Evolutionary conservation across 768 basidiomycete species (phyloP).

Genomic region (Lactarius akahatsu): DNA sequence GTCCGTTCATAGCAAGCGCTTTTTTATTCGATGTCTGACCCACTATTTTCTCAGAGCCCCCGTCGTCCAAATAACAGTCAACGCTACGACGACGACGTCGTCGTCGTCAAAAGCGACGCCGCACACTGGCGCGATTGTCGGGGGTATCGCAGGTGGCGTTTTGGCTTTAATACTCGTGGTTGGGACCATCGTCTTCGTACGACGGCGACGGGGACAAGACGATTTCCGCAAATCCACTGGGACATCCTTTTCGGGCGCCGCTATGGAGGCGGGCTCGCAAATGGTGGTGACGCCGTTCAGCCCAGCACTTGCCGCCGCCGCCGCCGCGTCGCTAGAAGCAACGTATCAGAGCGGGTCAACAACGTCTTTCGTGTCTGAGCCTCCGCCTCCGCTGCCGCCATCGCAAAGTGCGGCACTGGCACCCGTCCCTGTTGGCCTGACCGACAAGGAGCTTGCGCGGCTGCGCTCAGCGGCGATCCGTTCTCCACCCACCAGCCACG

Average conservation of each 20-base stretch:
- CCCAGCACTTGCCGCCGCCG: too few species aligned
- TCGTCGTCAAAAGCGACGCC: too few species aligned
- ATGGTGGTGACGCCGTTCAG: not conserved
- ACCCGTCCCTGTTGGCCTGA: too few species aligned
- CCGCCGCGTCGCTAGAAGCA: too few species aligned
- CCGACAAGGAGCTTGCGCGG: too few species aligned
- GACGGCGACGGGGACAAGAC: not conserved
- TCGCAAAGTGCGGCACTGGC: too few species aligned
- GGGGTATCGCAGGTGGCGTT: not conserved
- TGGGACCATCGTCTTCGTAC: not conserved
- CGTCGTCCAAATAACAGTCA: not conserved
- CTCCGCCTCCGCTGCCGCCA: too few species aligned
- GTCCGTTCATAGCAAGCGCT: not conserved
- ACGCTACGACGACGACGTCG: not conserved
- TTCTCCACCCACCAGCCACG: too few species aligned
- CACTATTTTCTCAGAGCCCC: not conserved
- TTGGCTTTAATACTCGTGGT: not conserved
- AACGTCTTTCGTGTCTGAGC: too few species aligned
- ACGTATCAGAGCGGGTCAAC: too few species aligned
- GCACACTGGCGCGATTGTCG: not conserved
- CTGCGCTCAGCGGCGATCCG: too few species aligned
- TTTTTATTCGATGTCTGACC: not conserved
- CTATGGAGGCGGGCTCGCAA: not conserved
- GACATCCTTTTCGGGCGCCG: not conserved
- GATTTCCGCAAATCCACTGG: not conserved